Evolutionary conservation across 345 rosid species (phyloP), one percentile per base, ranked within the genome.

Genomic region (Gossypium australe): DNA sequence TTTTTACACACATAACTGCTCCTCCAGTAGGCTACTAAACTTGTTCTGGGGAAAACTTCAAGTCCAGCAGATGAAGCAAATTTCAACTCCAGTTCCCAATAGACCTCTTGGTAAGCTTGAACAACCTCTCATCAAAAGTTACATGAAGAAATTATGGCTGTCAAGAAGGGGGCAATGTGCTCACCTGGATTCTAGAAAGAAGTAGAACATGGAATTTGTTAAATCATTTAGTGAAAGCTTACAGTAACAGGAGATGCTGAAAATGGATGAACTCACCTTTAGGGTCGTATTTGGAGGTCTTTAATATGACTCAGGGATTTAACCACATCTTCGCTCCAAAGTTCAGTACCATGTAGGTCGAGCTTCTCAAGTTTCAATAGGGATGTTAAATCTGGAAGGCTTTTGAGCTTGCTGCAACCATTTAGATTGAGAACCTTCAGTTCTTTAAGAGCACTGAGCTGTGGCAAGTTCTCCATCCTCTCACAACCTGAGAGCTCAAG

Each of bases 401-500:
- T 67, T 12, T 29, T 16, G 18, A 61, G 44, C 1, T 7, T 61
- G 66, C 1, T 61, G 41, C 41, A 34, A 51, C 45, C 72, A 17
- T 16, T 22, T 51, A 68, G 57, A 48, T 17, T 25, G 17, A 68
- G 57, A 68, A 14, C 14, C 72, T 68, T 68, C 57, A 68, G 58
- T 7, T 49, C 16, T 48, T 24, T 3, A 49, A 68, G 45, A 69
- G 20, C 72, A 16, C 45, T 17, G 60, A 69, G 27, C 7, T 2
- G 47, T 9, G 47, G 60, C 72, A 69, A 69, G 24, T 69, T n/a
- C 3, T 3, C 59, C 44, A 69, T 24, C 45, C 11, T 69, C 45
- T 52, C 0, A 51, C 72, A 69, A 17, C 59, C 72, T 9, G 72
- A 69, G 59, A 69, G 72, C 13, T 69, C 72, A 27, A 69, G 72